Conservation (phyloP, 768 basidiomycete genomes). For the Auricularia sp. region DNA sequence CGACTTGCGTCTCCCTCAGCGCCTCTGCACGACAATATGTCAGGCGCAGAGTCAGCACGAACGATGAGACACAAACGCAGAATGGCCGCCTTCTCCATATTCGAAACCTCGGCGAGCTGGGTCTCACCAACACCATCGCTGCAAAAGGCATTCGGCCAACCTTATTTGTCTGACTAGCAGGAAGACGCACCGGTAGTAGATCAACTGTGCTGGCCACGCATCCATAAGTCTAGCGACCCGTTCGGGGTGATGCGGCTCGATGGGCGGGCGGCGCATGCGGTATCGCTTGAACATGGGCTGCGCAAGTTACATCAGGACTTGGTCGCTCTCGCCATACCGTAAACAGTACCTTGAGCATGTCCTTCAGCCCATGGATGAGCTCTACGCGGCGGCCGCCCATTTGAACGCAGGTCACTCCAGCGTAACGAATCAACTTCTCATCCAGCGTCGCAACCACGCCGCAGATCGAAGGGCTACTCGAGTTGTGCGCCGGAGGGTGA, state of each 20-base stretch:
- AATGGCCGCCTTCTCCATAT: background rate
- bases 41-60: background rate
- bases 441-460: conserved; percentile 51
- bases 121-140: background rate
- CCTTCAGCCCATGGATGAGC: conserved; percentile 21
- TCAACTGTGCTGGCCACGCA: background rate
- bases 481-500: conserved; percentile 44
- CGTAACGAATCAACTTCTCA: conserved; percentile 32
- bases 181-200: background rate
- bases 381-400: conserved; percentile 17
- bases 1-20: background rate
- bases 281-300: too few relatives aligned
- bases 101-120: background rate
- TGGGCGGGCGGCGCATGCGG: too few relatives aligned
- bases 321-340: background rate
- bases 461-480: conserved; percentile 43
- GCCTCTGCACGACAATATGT: background rate
- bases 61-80: background rate
- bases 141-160: background rate
- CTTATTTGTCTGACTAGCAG: background rate
- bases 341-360: conserved; percentile 20
- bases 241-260: too few relatives aligned
- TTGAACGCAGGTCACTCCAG: conserved; percentile 18
- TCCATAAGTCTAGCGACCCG: too few relatives aligned
- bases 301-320: background rate